Evolutionary conservation across 2,329 filamentous ascomycete genomes (phyloP), one percentile per base, ranked within the genome.

Genomic region (Myriosclerotinia curreyana): DNA sequence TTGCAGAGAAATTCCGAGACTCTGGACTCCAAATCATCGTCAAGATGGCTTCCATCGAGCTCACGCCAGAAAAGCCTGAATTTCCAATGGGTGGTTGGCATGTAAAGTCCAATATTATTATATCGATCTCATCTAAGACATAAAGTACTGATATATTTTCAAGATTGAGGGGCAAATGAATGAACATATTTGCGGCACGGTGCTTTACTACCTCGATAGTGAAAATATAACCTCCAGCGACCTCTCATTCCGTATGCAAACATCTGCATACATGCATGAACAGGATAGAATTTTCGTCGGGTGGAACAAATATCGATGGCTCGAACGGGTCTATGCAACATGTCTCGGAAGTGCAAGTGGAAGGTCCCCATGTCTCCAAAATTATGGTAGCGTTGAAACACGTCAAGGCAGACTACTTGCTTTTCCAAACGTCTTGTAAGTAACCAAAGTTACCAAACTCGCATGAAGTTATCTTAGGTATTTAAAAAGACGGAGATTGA

Each of bases 11-110:
- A 69, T 34, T 71, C 65, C 44, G 66, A 31, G 1, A 64, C 8
- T 56, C 62, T 2, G 80, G 81, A 2, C 70, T 89, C 4, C 86
- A 90, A 69, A 74, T 89, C 44, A 85, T 89, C 58, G 80, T 88
- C 40, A 88, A 88, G 70, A 77, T 90, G 67, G 80, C 83, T 1
- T 82, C 79, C 44, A 82, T 88, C 59, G 78, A 86, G 50, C 76
- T 88, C 2, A 84, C 80, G 0, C 84, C 84, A 0, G 80, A 83
- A 12, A 80, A 83, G 40, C 81, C 83, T 0, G 71, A 71, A 0
- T 86, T 82, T 66, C 69, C 75, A 0, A 77, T 75, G 4, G 80
- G 80, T 1, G 71, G 71, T 3, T 84, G 81, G 81, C 82, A 83
- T 66, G 75, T 81, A 52, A 52, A 53, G 25, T 44, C 5, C n/a